Base-by-base conservation (phyloP, 805 yeast genomes). In the Candida rishiriensis region DNA sequence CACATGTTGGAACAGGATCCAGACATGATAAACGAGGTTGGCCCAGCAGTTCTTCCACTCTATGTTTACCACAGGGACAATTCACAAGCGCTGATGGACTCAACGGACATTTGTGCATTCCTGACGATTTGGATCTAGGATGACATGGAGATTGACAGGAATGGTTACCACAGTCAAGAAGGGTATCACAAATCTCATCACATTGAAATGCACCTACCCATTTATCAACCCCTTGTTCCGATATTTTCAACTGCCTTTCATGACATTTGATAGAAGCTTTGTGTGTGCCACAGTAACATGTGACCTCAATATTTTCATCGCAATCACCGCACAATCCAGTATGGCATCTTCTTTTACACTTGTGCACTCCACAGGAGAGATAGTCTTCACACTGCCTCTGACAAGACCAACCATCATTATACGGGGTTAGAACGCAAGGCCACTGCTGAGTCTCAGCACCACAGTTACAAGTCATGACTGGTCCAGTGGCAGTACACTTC, bases 281-380 rank as follows among this genome's bases (percentile, higher is more conserved):
- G 10, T 76, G 70, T 31, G 71, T 68, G 0, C 96, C 96, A 68
- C 97, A 89, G 58, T 86, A 89, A 61, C 97, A 89, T 16, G 53
- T 61, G 1, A 75, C 74, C 5, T 55, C 57, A 1, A 84, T 61
- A 2, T 56, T 50, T 40, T 70, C 75, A 8, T 72, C 64, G 61
- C 97, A 89, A 6, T 72, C 69, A 0, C 95, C 96, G 68, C 97
- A 89, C 17, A 85, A 68, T 0, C 95, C 96, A n/a, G 68, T 59
- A 63, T 89, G 97, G 60, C 97, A 89, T 5, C 58, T 65, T 35
- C 66, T 63, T 3, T 63, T 50, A 64, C 97, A 89, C 35, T 57
- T 64, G 59, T 90, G 97, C 11, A 75, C 66, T 2, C 85, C 84
- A 68, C 93, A 79, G 13, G 96, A 86, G 59, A 88, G 57, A 3